Evolutionary conservation across 1,139 yeast genomes (phyloP).

Genomic region (Yamadazyma oceani): DNA sequence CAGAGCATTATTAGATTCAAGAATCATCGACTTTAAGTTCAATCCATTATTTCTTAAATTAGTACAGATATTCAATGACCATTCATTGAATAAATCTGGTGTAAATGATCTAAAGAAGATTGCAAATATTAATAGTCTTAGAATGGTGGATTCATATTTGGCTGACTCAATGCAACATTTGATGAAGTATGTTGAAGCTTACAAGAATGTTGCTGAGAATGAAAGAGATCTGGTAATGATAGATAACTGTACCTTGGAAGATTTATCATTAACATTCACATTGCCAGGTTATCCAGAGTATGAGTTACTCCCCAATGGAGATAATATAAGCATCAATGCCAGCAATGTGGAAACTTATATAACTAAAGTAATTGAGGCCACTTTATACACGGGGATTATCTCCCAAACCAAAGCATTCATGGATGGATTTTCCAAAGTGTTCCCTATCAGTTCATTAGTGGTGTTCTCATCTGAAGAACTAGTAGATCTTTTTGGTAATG

Average conservation of each 20-base stretch:
- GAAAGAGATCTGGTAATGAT: slow-evolving; percentile 28
- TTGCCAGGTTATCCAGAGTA: slow-evolving; percentile 76
- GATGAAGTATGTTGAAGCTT: slow-evolving; percentile 39
- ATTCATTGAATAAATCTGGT: slow-evolving; percentile 8
- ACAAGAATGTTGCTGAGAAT: slow-evolving; percentile 14
- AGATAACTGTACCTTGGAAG: slow-evolving; percentile 47
- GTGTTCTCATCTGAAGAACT: slow-evolving; percentile 77
- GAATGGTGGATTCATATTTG: slow-evolving; percentile 57
- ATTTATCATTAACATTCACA: slow-evolving; percentile 62
- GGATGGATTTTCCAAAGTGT: slow-evolving; percentile 80
- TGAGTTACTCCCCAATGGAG: slow-evolving; percentile 60
- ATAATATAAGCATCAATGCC: slow-evolving; percentile 46
- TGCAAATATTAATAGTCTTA: slow-evolving; percentile 43
- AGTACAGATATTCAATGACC: slow-evolving; percentile 28
- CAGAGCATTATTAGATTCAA: slow-evolving; percentile 79
- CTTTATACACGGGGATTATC: slow-evolving; percentile 63
- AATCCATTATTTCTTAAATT: slow-evolving; percentile 68
- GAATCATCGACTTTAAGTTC: slow-evolving; percentile 82
- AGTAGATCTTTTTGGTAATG: slow-evolving; percentile 60
- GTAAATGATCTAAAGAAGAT: slow-evolving; percentile 25
- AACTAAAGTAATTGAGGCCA: slow-evolving; percentile 55
- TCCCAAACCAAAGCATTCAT: slow-evolving; percentile 69
- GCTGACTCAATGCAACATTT: slow-evolving; percentile 62
- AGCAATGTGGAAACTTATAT: slow-evolving; percentile 62
- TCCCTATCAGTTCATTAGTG: slow-evolving; percentile 72